Evolutionary conservation across 805 yeast species (phyloP).

Genomic region (Saccharomycopsis sp.): DNA sequence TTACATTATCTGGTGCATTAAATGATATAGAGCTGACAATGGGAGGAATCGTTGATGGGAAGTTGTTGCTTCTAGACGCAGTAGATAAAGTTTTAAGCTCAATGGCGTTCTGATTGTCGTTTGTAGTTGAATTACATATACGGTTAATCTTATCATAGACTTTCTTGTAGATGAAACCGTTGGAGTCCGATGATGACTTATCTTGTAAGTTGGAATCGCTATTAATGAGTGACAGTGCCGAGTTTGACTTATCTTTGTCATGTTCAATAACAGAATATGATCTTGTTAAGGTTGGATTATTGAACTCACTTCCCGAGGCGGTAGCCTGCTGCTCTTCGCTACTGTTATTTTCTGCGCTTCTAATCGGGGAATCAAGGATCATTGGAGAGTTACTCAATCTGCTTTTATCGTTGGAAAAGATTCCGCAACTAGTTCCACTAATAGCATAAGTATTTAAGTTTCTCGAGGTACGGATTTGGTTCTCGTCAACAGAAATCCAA

Average conservation of each 20-base stretch:
- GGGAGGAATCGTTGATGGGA: no score
- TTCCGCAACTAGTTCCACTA: not conserved
- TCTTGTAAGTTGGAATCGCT: not conserved
- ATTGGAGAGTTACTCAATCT: not conserved
- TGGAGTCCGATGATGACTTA: not conserved
- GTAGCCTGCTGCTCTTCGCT: not conserved
- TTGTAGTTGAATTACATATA: not conserved
- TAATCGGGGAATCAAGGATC: not conserved
- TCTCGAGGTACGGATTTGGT: not conserved
- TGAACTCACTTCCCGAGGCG: not conserved
- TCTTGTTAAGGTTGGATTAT: not conserved
- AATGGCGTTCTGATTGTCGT: not conserved
- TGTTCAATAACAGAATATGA: not conserved
- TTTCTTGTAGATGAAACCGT: not conserved
- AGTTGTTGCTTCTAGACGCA: not conserved
- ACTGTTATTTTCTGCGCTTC: not conserved
- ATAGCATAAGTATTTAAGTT: not conserved
- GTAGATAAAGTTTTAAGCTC: not conserved
- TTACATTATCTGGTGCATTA: no score
- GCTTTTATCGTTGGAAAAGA: not conserved
- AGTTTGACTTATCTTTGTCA: not conserved
- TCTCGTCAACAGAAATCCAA: not conserved
- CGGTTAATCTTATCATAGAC: not conserved
- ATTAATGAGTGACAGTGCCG: not conserved
- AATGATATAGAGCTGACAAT: no score